Percentiles rank a stretch among this genome's conserved stretches.
Evolutionary conservation across 441 rosid species (phyloP).

Genomic region (Pelargonium myrrhifolium): DNA sequence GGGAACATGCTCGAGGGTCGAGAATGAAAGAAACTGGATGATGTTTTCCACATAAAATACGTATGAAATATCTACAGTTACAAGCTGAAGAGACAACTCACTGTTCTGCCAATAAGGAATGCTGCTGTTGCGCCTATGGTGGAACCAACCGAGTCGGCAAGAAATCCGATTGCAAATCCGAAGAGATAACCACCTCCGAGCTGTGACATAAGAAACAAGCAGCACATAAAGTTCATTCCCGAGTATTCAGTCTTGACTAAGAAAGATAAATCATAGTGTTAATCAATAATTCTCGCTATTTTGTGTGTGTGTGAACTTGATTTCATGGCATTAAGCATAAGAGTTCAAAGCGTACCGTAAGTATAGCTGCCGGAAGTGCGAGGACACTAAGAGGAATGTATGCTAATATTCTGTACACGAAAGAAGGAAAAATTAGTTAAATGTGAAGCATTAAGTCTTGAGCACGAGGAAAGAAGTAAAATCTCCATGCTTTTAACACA

Average conservation of each 20-base stretch:
- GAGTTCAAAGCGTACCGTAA: constrained; percentile 23
- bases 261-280: neutral
- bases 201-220: constrained; percentile 22
- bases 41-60: neutral
- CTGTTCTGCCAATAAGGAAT: constrained; percentile 55
- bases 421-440: neutral
- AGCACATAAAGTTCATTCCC: neutral
- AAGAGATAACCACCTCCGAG: constrained; percentile 57
- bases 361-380: constrained; percentile 32
- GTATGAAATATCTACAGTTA: neutral
- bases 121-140: constrained; percentile 52
- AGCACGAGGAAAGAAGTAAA: neutral
- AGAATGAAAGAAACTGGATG: constrained; percentile 8
- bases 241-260: neutral
- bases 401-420: constrained; percentile 24
- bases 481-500: neutral
- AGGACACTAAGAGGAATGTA: constrained; percentile 26
- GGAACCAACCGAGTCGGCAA: constrained; percentile 53
- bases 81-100: constrained; percentile 23
- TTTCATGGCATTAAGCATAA: neutral
- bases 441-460: neutral
- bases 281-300: too few species aligned
- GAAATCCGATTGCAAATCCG: constrained; percentile 42
- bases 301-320: neutral
- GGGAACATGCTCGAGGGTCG: neutral